phyloP scores from a whole-genome alignment of 2,329 filamentous ascomycete genomes.

The Fusarium pseudoanthophilum region DNA sequence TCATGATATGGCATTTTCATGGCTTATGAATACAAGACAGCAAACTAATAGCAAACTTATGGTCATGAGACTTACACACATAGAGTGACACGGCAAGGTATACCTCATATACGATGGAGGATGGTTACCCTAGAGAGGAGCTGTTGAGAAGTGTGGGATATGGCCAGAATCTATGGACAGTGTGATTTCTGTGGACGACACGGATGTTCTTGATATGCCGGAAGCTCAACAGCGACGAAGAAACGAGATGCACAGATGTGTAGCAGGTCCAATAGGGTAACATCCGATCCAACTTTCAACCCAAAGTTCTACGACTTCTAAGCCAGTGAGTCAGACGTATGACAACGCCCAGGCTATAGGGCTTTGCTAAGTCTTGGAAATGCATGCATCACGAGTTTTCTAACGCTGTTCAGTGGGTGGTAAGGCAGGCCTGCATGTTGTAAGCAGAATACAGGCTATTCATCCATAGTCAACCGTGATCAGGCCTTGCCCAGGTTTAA shows the following conservation, averaged over 20 bases:
- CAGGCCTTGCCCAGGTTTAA: background rate
- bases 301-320: background rate
- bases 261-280: background rate
- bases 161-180: background rate
- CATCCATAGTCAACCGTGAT: background rate
- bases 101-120: background rate
- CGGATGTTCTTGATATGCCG: background rate
- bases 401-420: background rate
- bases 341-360: background rate
- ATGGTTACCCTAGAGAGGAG: background rate
- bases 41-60: background rate
- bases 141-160: background rate
- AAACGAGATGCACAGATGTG: background rate
- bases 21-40: background rate
- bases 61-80: background rate
- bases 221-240: background rate
- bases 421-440: background rate
- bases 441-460: constrained; percentile 3
- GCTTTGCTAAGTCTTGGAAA: background rate
- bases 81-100: background rate
- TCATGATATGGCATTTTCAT: background rate
- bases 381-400: constrained; percentile 12
- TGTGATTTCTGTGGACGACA: background rate
- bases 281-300: background rate
- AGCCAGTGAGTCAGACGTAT: background rate